A percentile compares a stretch with the other conserved stretches of the same genome.
Conservation (phyloP, 306 rosid species). For the Rosa rugosa region DNA sequence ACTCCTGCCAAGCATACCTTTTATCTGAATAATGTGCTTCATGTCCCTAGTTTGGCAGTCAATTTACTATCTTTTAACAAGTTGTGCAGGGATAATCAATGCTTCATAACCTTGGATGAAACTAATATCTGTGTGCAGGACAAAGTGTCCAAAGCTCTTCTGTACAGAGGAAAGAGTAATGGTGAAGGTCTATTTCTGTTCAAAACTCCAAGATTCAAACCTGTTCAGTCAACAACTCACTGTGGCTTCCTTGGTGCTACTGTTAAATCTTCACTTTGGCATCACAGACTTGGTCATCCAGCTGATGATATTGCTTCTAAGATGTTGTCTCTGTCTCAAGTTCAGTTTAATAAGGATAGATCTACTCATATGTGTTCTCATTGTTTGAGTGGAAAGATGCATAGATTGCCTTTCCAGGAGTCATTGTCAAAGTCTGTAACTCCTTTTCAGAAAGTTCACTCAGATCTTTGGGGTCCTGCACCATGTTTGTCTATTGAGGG, state of each 20-base stretch:
- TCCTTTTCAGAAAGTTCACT: too few species aligned
- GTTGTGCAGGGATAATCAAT: background rate
- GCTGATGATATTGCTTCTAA: background rate
- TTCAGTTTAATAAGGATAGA: too few species aligned
- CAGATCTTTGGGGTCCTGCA: too few species aligned
- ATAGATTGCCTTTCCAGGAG: background rate
- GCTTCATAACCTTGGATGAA: background rate
- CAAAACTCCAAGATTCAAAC: too few species aligned
- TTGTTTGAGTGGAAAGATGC: background rate
- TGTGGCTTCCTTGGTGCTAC: background rate
- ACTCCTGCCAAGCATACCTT: background rate
- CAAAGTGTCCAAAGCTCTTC: background rate
- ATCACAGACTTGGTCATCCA: background rate
- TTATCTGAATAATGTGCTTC: too few species aligned
- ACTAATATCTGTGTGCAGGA: background rate
- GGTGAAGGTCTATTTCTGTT: background rate
- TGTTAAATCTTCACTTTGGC: background rate
- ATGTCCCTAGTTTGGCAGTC: background rate
- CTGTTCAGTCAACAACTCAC: background rate
- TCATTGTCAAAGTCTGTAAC: too few species aligned
- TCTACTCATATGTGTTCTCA: too few species aligned
- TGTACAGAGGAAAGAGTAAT: background rate
- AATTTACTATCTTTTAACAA: background rate
- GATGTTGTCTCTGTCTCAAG: too few species aligned
- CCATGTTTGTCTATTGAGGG: too few species aligned